These are phyloP conservation scores for Exophiala sp. DNA, from an alignment of 2,329 filamentous ascomycete species.

Conservation along the genomic window DNA sequence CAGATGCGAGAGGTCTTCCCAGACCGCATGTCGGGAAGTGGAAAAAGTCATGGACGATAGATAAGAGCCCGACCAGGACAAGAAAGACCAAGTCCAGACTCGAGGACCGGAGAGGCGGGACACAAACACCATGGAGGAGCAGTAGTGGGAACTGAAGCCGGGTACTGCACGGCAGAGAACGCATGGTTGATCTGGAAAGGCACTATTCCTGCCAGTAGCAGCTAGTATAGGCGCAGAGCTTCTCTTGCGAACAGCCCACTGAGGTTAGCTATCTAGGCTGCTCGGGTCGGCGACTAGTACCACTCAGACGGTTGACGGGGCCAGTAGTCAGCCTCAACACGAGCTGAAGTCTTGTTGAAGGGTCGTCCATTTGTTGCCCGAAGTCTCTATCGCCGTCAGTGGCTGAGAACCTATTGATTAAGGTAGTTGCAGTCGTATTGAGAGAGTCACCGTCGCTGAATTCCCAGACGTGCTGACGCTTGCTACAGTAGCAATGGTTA, in stretches of 20 bases:
- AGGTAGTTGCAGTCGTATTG: no score
- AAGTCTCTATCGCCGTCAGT: no score
- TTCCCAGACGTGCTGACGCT: no score
- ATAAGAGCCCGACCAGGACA: slow-evolving; percentile 1
- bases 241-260: neutral
- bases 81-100: neutral
- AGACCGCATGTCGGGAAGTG: neutral
- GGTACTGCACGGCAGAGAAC: slow-evolving; percentile 2
- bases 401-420: no score
- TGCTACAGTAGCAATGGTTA: no score
- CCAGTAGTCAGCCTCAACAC: neutral
- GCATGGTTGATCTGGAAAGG: neutral
- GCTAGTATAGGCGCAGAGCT: neutral
- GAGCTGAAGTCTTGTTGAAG: neutral
- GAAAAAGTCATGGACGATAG: neutral
- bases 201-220: neutral
- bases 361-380: no score
- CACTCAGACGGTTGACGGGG: no score
- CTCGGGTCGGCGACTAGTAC: neutral
- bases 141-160: neutral
- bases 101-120: neutral
- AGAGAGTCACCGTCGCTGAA: no score
- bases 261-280: neutral
- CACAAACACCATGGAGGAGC: neutral
- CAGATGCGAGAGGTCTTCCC: neutral